phyloP scores from a whole-genome alignment of 2,329 filamentous ascomycete genomes.

The Fusarium lyarnte region DNA sequence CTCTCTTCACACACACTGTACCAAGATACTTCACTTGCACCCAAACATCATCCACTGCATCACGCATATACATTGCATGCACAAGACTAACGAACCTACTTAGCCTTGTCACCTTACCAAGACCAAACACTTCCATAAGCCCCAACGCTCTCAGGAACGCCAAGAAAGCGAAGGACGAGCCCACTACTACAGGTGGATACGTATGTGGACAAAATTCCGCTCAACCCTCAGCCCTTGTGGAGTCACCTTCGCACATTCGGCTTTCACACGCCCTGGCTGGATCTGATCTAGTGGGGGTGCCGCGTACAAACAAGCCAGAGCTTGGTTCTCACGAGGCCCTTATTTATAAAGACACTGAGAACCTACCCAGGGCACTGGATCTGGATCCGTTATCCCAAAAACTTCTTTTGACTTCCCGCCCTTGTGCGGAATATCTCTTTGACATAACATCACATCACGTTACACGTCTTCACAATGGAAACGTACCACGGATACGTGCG shows the following conservation, averaged over 20 bases:
- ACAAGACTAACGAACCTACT: constrained; percentile 19
- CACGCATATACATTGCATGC: neutral
- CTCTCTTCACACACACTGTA: neutral
- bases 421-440: constrained; percentile 24
- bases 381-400: constrained; percentile 31
- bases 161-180: constrained; percentile 36
- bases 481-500: constrained; percentile 96
- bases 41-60: neutral
- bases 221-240: constrained; percentile 40
- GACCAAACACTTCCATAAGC: constrained; percentile 25
- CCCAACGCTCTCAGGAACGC: constrained; percentile 35
- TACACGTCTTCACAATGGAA: constrained; percentile 73
- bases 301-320: constrained; percentile 39
- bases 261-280: constrained; percentile 35
- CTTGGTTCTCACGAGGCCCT: constrained; percentile 36
- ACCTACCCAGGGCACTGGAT: constrained; percentile 28
- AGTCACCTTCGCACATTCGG: constrained; percentile 38
- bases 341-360: constrained; percentile 35
- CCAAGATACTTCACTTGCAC: neutral
- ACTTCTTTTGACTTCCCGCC: constrained; percentile 25
- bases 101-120: constrained; percentile 27
- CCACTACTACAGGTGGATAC: constrained; percentile 34
- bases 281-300: constrained; percentile 45
- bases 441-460: constrained; percentile 27
- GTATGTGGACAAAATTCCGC: constrained; percentile 43